phyloP scores from a whole-genome alignment of 208 protist genomes.

The Tritrichomonas musculus region DNA sequence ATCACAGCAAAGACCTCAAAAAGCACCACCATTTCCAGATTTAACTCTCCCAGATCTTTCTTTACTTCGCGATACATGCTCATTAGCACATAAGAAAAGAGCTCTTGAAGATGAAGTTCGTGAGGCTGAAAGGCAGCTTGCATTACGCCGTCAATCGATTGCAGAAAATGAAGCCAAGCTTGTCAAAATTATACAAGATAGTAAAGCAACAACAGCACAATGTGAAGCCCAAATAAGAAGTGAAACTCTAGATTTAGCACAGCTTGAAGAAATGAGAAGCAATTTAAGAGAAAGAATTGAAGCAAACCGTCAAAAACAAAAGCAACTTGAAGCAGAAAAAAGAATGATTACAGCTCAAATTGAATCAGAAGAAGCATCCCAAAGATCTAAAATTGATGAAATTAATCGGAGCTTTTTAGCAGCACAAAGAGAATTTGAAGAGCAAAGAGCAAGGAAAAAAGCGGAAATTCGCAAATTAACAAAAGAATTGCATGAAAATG shows the following conservation, averaged over 20 bases:
- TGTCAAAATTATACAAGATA: background rate
- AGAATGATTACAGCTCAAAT: background rate
- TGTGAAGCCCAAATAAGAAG: background rate
- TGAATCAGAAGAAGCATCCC: background rate
- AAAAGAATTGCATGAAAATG: constrained; percentile 21
- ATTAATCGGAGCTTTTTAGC: background rate
- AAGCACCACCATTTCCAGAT: background rate
- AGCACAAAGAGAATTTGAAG: constrained; percentile 14
- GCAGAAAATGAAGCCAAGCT: constrained; percentile 28
- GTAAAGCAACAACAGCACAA: background rate
- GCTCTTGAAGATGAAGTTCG: constrained; percentile 28
- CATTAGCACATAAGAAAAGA: background rate
- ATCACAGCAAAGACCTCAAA: background rate
- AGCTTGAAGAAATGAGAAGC: constrained; percentile 29
- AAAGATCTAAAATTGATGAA: constrained; percentile 1
- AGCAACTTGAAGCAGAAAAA: background rate
- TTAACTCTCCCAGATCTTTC: background rate
- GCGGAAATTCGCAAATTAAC: background rate
- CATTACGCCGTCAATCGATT: background rate
- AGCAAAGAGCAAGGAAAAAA: background rate
- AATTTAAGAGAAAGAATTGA: background rate
- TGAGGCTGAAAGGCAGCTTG: background rate
- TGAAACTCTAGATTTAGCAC: background rate
- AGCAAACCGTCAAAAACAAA: background rate
- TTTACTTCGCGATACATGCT: background rate